Conservation (phyloP, 2,329 filamentous ascomycete species). For the Ophiostoma sp. region DNA sequence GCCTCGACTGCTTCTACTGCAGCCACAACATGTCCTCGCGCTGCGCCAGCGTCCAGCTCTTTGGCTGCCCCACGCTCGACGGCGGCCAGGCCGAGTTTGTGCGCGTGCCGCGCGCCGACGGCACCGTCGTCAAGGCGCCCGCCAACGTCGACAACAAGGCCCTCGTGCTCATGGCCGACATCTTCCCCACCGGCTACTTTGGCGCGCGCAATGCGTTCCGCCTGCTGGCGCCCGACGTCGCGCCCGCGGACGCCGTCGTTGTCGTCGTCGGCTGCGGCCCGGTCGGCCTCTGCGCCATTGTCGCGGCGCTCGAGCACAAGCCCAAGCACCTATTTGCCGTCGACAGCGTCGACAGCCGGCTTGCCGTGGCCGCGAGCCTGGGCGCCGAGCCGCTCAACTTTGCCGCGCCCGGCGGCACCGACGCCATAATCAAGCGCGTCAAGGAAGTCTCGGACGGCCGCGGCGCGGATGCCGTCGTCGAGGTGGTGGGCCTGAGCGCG, state of each 20-base stretch:
- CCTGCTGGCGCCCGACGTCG: slow-evolving; percentile 45
- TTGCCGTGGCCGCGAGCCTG: slow-evolving; percentile 65
- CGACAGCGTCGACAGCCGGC: slow-evolving; percentile 68
- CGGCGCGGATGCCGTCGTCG: slow-evolving; percentile 79
- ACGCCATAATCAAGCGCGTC: slow-evolving; percentile 45
- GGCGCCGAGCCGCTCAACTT: slow-evolving; percentile 85
- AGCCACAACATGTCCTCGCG: slow-evolving; percentile 68
- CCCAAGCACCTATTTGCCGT: slow-evolving; percentile 73
- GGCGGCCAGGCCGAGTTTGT: slow-evolving; percentile 80
- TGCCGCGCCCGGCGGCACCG: slow-evolving; percentile 58
- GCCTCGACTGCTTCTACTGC: slow-evolving; percentile 81
- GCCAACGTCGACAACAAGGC: slow-evolving; percentile 65
- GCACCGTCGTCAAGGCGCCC: slow-evolving; percentile 70
- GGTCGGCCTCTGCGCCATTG: slow-evolving; percentile 76
- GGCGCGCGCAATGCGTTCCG: slow-evolving; percentile 73
- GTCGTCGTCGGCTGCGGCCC: slow-evolving; percentile 81
- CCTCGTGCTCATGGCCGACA: slow-evolving; percentile 84
- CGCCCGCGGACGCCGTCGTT: slow-evolving; percentile 61
- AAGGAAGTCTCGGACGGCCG: slow-evolving; percentile 53
- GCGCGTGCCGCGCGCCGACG: slow-evolving; percentile 73
- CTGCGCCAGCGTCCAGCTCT: slow-evolving; percentile 64
- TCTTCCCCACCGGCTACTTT: slow-evolving; percentile 84
- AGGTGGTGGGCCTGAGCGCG: slow-evolving; percentile 66
- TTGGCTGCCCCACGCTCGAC: slow-evolving; percentile 64
- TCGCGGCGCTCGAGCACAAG: slow-evolving; percentile 68